Evolutionary conservation across 495 filamentous ascomycete genomes (phyloP).

Genomic region (Hypoxylon rickii): DNA sequence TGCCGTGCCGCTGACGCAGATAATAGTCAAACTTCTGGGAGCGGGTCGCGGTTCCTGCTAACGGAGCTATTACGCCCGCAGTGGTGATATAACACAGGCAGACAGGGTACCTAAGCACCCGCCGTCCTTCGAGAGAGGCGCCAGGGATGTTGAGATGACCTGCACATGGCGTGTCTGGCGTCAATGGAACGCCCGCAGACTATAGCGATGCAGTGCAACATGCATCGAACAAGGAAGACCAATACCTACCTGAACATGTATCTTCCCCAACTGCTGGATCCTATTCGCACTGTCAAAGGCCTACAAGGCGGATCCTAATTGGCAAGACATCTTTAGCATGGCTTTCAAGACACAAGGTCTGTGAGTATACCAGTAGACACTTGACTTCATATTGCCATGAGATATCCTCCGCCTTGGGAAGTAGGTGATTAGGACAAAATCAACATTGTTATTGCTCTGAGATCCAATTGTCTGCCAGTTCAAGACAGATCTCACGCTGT

Average conservation of each 20-base stretch:
- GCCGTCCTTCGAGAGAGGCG: constrained; percentile 11
- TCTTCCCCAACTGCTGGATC: no score
- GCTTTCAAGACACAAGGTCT: no score
- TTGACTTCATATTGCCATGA: no score
- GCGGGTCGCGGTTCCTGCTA: background rate
- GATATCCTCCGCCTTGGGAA: no score
- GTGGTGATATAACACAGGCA: constrained; percentile 15
- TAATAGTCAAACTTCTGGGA: background rate
- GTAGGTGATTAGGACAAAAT: no score
- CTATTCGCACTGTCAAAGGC: constrained; percentile 27
- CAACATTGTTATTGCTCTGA: no score
- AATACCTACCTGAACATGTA: constrained; percentile 3
- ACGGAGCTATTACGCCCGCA: constrained; percentile 6
- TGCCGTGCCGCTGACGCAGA: constrained; percentile 32
- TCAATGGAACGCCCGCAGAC: constrained; percentile 31
- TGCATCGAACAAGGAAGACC: constrained; percentile 17
- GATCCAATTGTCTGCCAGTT: no score
- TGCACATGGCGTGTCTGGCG: constrained; percentile 34
- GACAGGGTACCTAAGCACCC: background rate
- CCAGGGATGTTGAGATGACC: constrained; percentile 27
- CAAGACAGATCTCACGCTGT: no score
- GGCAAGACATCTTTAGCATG: constrained; percentile 1
- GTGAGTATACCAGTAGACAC: no score
- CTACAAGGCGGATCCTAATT: constrained; percentile 16
- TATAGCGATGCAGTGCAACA: constrained; percentile 28